Evolutionary conservation across 768 basidiomycete species (phyloP).

Genomic region (Stropharia rugosoannulata): DNA sequence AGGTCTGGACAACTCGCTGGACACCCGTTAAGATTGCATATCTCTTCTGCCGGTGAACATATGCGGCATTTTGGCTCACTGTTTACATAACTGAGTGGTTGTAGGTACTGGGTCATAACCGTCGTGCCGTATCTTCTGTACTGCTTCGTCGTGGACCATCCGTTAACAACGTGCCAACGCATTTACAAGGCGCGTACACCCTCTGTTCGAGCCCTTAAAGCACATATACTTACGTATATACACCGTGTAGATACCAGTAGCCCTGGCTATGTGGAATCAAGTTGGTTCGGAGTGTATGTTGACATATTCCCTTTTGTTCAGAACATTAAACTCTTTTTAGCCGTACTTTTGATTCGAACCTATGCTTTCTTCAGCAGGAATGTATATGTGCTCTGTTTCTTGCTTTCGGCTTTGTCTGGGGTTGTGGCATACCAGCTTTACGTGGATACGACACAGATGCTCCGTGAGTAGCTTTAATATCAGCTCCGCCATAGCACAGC

Average conservation of each 20-base stretch:
- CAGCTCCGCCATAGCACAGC: background rate
- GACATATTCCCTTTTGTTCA: background rate
- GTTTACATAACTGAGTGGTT: constrained; percentile 18
- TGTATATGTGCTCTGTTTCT: constrained; percentile 58
- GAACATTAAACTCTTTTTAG: constrained; percentile 31
- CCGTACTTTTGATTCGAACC: constrained; percentile 79
- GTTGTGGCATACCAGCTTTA: constrained; percentile 82
- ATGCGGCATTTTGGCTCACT: constrained; percentile 15
- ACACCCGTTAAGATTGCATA: constrained; percentile 83
- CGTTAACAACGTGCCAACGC: constrained; percentile 59
- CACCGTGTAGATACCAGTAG: constrained; percentile 64
- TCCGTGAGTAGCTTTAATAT: constrained; percentile 42
- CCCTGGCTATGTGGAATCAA: constrained; percentile 86
- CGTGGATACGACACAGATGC: constrained; percentile 77
- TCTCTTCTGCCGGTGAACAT: constrained; percentile 75
- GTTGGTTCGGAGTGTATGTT: constrained; percentile 73
- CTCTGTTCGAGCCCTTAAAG: constrained; percentile 1
- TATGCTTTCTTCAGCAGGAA: constrained; percentile 88
- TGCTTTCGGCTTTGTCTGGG: constrained; percentile 66
- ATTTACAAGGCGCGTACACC: constrained; percentile 58
- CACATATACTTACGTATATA: constrained; percentile 7
- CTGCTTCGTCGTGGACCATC: constrained; percentile 72
- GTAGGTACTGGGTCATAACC: constrained; percentile 79
- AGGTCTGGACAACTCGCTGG: constrained; percentile 86
- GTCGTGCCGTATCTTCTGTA: constrained; percentile 79